Conservation (phyloP, 768 basidiomycete species). For the Cystobasidium onofrii region DNA sequence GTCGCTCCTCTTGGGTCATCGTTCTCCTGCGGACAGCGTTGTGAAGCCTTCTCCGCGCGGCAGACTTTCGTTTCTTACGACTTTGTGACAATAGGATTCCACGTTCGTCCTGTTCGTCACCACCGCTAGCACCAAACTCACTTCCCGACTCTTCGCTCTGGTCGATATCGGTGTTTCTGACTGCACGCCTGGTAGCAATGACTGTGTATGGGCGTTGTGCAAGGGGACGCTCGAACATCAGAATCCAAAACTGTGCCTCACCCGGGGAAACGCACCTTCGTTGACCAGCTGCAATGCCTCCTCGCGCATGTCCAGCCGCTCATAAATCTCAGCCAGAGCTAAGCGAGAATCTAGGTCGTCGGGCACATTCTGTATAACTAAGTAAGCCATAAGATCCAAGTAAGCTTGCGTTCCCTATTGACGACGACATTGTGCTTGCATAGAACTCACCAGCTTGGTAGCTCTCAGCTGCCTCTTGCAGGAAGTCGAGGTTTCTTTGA, state of each 20-base stretch:
- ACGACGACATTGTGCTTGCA: conserved; percentile 42
- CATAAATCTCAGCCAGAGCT: conserved; percentile 82
- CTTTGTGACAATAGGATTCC: background rate
- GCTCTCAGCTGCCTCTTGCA: conserved; percentile 70
- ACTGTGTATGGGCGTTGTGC: background rate
- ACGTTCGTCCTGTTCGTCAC: background rate
- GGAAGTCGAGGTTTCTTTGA: conserved; percentile 64
- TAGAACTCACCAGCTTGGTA: conserved; percentile 56
- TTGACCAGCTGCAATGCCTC: conserved; percentile 76
- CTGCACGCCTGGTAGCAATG: conserved; percentile 17
- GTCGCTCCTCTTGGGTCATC: background rate
- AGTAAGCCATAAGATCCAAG: conserved; percentile 42
- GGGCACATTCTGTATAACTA: conserved; percentile 64
- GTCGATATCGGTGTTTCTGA: conserved; percentile 42
- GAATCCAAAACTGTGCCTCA: background rate
- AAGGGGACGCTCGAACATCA: background rate
- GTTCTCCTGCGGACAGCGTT: conserved; percentile 54
- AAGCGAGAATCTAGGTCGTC: conserved; percentile 73
- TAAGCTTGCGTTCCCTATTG: background rate
- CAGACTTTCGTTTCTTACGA: conserved; percentile 18
- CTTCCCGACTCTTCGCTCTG: background rate
- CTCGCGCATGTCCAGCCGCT: conserved; percentile 67
- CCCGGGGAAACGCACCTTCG: conserved; percentile 54
- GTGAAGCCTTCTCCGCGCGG: background rate
- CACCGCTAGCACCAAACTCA: background rate